Percentiles rank a stretch among this genome's conserved stretches.
Conservation (phyloP, 805 yeast genomes). For the Lachancea cidri region DNA sequence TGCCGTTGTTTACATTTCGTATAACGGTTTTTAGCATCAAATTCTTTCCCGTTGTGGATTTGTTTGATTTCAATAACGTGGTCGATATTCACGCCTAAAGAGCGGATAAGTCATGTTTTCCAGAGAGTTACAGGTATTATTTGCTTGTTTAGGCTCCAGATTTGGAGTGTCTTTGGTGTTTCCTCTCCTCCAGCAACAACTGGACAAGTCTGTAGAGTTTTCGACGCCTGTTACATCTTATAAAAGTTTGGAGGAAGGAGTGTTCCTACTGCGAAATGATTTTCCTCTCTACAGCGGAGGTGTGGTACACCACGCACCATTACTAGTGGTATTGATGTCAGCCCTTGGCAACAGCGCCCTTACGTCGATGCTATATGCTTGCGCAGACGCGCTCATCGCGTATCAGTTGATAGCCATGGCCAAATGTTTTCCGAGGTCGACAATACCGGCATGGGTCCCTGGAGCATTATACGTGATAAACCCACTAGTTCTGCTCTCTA, state of each 20-base stretch:
- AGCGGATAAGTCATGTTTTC: slow-evolving; percentile 4
- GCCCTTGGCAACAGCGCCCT: slow-evolving; percentile 10
- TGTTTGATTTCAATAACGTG: neutral
- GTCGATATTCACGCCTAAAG: neutral
- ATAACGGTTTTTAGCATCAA: neutral
- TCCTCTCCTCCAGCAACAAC: slow-evolving; percentile 22
- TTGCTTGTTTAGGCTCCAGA: slow-evolving; percentile 19
- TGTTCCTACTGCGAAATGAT: slow-evolving; percentile 51
- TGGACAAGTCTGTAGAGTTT: slow-evolving; percentile 31
- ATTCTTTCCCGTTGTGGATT: neutral
- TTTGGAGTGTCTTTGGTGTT: slow-evolving; percentile 18
- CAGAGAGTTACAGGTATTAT: slow-evolving; percentile 12
- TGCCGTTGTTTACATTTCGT: neutral
- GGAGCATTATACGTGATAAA: slow-evolving; percentile 69
- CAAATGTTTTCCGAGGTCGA: slow-evolving; percentile 16
- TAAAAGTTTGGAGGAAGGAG: slow-evolving; percentile 57
- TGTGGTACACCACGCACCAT: slow-evolving; percentile 79
- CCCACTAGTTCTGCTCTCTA: slow-evolving; percentile 69
- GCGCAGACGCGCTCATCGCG: slow-evolving; percentile 56
- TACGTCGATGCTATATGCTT: slow-evolving; percentile 43
- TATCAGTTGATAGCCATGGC: slow-evolving; percentile 48
- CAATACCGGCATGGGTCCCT: slow-evolving; percentile 36
- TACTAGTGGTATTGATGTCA: slow-evolving; percentile 45
- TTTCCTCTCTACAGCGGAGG: slow-evolving; percentile 78
- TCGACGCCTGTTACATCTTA: slow-evolving; percentile 34